Evolutionary conservation across 78 protist genomes (phyloP), one percentile per base, ranked within the genome.

Genomic region (Dictyostelium intermedium): DNA sequence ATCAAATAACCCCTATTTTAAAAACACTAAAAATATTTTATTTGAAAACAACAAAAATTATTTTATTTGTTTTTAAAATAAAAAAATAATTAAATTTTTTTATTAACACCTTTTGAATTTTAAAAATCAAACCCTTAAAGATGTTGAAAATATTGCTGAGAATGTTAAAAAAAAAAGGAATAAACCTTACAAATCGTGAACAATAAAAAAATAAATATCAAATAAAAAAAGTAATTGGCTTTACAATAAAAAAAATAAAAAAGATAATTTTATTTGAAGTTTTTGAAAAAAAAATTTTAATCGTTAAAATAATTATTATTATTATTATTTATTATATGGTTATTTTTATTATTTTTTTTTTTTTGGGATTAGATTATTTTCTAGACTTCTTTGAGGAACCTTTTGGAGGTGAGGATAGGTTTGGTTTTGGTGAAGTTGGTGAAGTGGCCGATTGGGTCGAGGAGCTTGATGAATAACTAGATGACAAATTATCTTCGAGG

Each of bases 401-500:
- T 77, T 77, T 77, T 77, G 82, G 82, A 39, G 82, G 82, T 6
- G 82, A 77, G 5, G 82, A 77, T 77, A 77, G 23, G 18, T 41
- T 77, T 41, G 82, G 50, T 77, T 77, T 77, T 77, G 82, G 82
- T 34, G 45, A 72, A 77, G 61, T 37, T 23, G 82, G 56, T 23
- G 82, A 76, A n/a, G 82, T 23, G 0, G 61, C 56, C 20, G 82
- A 76, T 35, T 30, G 45, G 16, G 81, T 73, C 4, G 81, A 73
- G 6, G 81, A 73, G 11, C 43, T 32, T 39, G 82, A 76, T 8
- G 82, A 76, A 37, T 34, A 39, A 18, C 56, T 37, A 41, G 56
- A 32, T 37, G 45, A 37, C 10, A 76, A 39, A 39, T 76, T 43
- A 35, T 73, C 37, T 73, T 73, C 43, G 5, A 27, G 30, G 20